Evolutionary conservation across 2,329 filamentous ascomycete genomes (phyloP), one percentile per base, ranked within the genome.

Genomic region (Aspergillus aculeatus): DNA sequence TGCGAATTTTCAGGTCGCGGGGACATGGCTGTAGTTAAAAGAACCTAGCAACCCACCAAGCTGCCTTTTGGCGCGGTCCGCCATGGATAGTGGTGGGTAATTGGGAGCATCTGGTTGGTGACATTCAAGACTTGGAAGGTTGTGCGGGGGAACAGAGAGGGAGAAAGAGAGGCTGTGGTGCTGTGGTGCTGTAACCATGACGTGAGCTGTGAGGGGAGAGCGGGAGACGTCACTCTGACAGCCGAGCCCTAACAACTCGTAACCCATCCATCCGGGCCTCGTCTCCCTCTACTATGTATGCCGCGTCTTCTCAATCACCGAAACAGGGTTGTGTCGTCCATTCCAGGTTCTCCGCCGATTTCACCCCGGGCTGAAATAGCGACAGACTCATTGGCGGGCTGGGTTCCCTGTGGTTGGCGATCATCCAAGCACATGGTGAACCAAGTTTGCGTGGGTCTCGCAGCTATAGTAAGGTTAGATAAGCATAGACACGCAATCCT

Each of bases 221-320:
- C 19, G 16, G n/a, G 41, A 48, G 26, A 55, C 53, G 53, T 55
- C 53, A 55, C 41, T 10, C 32, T 55, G 53, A 55, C 53, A 19
- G 23, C 5, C 48, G 5, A 29, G 26, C 48, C 24, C 24, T 29
- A 50, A 12, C 7, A 29, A 7, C 38, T 16, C 16, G 7, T 29
- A 29, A 44, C 14, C 38, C 16, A 19, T 6, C 38, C 16, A 16
- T 7, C 38, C 38, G n/a, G 5, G 2, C 14, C 16, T 44, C 38
- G 38, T 19, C 38, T 44, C 16, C 6, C 38, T n/a, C 16, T 19
- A n/a, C n/a, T n/a, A n/a, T n/a, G n/a, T n/a, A 7, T 44, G 38
- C 38, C 2, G 6, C 16, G 5, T 41, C 16, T 41, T 12, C 3
- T 19, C 38, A 41, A 44, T 2, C 38, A 5, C 38, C 38, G 5